These are phyloP conservation scores for Thelephora aurantiotincta DNA, from an alignment of 768 basidiomycete genomes.

Conservation along the genomic window DNA sequence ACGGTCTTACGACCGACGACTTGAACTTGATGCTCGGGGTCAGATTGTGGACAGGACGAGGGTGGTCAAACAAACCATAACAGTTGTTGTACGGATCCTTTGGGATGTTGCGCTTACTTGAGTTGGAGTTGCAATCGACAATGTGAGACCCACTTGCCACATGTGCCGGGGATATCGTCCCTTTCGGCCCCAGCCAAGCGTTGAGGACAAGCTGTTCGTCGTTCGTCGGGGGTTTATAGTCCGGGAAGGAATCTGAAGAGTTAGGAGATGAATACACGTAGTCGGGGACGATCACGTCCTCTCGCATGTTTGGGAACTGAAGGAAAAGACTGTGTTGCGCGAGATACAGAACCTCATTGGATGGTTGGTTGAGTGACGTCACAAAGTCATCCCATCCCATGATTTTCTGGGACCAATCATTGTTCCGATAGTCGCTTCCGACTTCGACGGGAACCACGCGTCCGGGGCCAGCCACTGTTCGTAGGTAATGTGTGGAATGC, in stretches of 20 bases:
- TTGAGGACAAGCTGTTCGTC: slow-evolving; percentile 57
- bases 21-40: slow-evolving; percentile 43
- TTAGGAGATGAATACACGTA: slow-evolving; percentile 62
- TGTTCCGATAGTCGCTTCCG: slow-evolving; percentile 67
- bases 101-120: not conserved
- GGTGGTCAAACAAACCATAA: slow-evolving; percentile 41
- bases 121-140: slow-evolving; percentile 1
- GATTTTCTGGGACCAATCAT: slow-evolving; percentile 71
- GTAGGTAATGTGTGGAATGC: slow-evolving; percentile 57
- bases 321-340: slow-evolving; percentile 80
- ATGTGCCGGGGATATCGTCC: slow-evolving; percentile 82
- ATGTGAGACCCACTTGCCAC: slow-evolving; percentile 36
- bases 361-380: slow-evolving; percentile 21
- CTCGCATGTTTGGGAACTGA: slow-evolving; percentile 69
- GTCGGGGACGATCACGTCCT: slow-evolving; percentile 77
- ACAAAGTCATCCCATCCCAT: slow-evolving; percentile 73
- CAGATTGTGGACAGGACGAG: not conserved
- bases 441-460: slow-evolving; percentile 86
- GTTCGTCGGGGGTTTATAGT: slow-evolving; percentile 52
- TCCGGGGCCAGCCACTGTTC: slow-evolving; percentile 57
- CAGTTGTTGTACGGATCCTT: slow-evolving; percentile 88
- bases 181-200: slow-evolving; percentile 70
- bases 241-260: slow-evolving; percentile 25
- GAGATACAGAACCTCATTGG: slow-evolving; percentile 45
- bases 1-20: slow-evolving; percentile 80